These are phyloP conservation scores for Neltuma alba DNA, from an alignment of 306 rosid species.

Conservation along the genomic window DNA sequence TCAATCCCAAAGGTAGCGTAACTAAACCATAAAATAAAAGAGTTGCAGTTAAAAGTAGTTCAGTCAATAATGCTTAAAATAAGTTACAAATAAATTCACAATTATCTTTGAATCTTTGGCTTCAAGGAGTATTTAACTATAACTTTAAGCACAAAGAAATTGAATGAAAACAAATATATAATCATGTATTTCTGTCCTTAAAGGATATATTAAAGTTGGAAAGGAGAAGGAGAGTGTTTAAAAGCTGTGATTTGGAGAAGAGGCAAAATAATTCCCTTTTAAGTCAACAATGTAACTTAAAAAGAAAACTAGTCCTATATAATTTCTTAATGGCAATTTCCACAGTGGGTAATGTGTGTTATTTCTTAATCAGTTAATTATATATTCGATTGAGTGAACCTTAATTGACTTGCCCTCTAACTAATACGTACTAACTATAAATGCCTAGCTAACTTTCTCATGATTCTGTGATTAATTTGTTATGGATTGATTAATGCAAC, in stretches of 20 bases:
- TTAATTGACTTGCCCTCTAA: too few relatives aligned
- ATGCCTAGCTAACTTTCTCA: constrained; percentile 33
- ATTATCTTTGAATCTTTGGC: neutral
- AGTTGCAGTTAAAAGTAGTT: neutral
- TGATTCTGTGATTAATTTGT: constrained; percentile 42
- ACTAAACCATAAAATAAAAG: neutral
- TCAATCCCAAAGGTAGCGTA: too few relatives aligned
- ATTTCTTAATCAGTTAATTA: constrained; percentile 58
- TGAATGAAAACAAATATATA: neutral
- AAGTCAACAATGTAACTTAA: too few relatives aligned
- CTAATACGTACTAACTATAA: too few relatives aligned
- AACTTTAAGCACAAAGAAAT: neutral
- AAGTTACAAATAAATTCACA: neutral
- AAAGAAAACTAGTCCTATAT: constrained; percentile 41
- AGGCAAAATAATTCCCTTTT: too few relatives aligned
- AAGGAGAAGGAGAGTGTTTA: constrained; percentile 27
- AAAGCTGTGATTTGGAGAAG: too few relatives aligned
- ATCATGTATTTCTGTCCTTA: neutral
- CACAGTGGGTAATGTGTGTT: constrained; percentile 44
- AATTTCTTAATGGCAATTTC: constrained; percentile 43
- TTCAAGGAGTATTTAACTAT: neutral
- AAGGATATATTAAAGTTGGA: too few relatives aligned
- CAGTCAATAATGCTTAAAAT: neutral
- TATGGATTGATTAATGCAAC: constrained; percentile 29
- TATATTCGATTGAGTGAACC: constrained; percentile 56